Evolutionary conservation across 2,329 filamentous ascomycete species (phyloP), one percentile per base, ranked within the genome.

Genomic region (Colletotrichum cereale): DNA sequence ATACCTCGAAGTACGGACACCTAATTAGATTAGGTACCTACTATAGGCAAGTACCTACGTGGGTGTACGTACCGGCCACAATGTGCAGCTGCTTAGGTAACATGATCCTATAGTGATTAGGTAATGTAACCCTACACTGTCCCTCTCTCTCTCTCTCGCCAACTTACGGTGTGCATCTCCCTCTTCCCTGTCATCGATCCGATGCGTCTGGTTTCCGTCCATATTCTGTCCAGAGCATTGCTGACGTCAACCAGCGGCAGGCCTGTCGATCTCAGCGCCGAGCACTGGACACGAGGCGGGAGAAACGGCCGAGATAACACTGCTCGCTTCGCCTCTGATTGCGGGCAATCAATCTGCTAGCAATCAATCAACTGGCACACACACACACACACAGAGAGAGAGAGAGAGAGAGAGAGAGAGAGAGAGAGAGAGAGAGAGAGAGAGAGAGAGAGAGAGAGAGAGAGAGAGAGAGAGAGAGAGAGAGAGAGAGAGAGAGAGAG

Each of bases 191-290:
- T 16, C 40, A 47, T n/a, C 42, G 7, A n/a, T 47, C 42, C 1
- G 40, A 6, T 44, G 6, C 40, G 16, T 52, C 48, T 14, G 4
- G 2, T 29, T 10, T 8, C 26, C 26, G 47, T 29, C 24, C 5
- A 29, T 16, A 2, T 18, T 8, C 48, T 14, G 47, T 18, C 14
- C 48, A 29, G 24, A 52, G 5, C 24, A 8, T 52, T 26, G 58
- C 31, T 34, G 29, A 62, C 42, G 29, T 47, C 42, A 62, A 44
- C 26, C 21, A 62, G 42, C 58, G 44, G 26, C 58, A 21, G 38
- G 26, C 38, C 18, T 24, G 24, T 44, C 38, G 5, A 11, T 42
- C 26, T 14, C 38, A n/a, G 42, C 18, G 2, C 14, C 18, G 18
- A 55, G 18, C 26, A 60, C 26, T 12, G 24, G 42, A 44, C 21